Evolutionary conservation across 495 filamentous ascomycete genomes (phyloP).

Genomic region (Oleoguttula mirabilis): DNA sequence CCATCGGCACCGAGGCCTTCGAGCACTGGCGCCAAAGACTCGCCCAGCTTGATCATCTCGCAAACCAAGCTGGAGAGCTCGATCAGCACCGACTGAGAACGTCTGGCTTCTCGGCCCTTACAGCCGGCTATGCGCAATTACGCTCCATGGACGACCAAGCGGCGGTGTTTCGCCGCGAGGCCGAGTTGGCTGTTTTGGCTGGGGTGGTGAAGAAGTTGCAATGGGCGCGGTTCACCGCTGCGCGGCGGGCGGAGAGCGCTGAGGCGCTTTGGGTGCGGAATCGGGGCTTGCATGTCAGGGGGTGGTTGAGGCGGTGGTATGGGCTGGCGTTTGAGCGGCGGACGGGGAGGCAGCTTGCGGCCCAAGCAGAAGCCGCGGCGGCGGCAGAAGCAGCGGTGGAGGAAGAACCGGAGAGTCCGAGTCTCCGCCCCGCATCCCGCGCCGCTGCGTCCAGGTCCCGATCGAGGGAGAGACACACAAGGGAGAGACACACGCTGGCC

Average conservation of each 20-base stretch:
- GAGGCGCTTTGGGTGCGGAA: slow-evolving; percentile 26
- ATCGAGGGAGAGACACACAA: slow-evolving; percentile 24
- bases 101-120: slow-evolving; percentile 9
- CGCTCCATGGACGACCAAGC: slow-evolving; percentile 18
- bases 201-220: slow-evolving; percentile 22
- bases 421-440: slow-evolving; percentile 17
- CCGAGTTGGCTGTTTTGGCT: slow-evolving; percentile 15
- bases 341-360: not conserved
- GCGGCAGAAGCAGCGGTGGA: not conserved
- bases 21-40: slow-evolving; percentile 4
- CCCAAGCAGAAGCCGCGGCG: no score
- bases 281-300: slow-evolving; percentile 25
- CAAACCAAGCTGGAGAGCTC: slow-evolving; percentile 2
- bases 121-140: not conserved
- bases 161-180: slow-evolving; percentile 17
- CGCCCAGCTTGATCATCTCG: slow-evolving; percentile 1
- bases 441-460: slow-evolving; percentile 11
- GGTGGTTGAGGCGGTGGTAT: slow-evolving; percentile 31
- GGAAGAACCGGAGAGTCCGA: slow-evolving; percentile 18
- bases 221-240: slow-evolving; percentile 28
- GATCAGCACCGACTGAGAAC: slow-evolving; percentile 7
- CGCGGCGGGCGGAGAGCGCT: slow-evolving; percentile 23
- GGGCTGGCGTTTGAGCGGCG: slow-evolving; percentile 17
- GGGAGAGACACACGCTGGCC: no score
- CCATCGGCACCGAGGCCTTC: not conserved